Base-by-base conservation (phyloP, 495 filamentous ascomycete species). In the Penicillium cosmopolitanum region DNA sequence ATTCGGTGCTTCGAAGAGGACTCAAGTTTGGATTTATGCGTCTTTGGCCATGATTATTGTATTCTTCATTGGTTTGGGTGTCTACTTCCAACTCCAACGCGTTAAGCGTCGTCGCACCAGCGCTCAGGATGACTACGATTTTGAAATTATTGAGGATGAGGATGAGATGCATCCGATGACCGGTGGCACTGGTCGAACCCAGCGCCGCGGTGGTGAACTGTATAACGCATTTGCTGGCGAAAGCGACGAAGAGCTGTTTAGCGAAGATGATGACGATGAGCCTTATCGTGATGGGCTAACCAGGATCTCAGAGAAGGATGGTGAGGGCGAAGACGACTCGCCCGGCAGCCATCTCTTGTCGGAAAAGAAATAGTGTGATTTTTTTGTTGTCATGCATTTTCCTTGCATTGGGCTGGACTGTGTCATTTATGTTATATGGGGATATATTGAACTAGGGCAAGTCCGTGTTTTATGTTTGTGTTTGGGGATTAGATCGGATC, bases 21-120 rank as follows among this genome's bases (percentile, higher is more conserved):
- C 94, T 7, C 92, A 96, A 69, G 84, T 89, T 43, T 98, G 95
- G 95, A 97, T 98, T 55, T 98, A 98, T 67, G 92, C 91, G 47
- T 82, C 93, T 18, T 68, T 95, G 21, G 86, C 80, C 16, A 84
- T 96, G 36, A 98, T 98, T 64, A 79, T 93, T 35, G 73, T 90
- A 15, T 98, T 98, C 79, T 91, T 92, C 75, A 77, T 78, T 50
- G 90, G 86, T 5, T 79, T 98, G 7, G 92, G 86, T 40, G 76
- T 87, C 34, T 98, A 95, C 77, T 82, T 96, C 64, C 89, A 84
- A 65, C 77, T 93, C 15, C 87, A 91, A 48, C 87, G 92, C 35
- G 85, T 89, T 60, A 91, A 88, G 75, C 85, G 89, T 38, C 80
- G 87, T 36, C 84, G 86, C 51, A 90, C 88, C 69, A 89, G 87